Evolutionary conservation across 2,329 filamentous ascomycete species (phyloP), one percentile per base, ranked within the genome.

Genomic region (Neofusicoccum sp.): DNA sequence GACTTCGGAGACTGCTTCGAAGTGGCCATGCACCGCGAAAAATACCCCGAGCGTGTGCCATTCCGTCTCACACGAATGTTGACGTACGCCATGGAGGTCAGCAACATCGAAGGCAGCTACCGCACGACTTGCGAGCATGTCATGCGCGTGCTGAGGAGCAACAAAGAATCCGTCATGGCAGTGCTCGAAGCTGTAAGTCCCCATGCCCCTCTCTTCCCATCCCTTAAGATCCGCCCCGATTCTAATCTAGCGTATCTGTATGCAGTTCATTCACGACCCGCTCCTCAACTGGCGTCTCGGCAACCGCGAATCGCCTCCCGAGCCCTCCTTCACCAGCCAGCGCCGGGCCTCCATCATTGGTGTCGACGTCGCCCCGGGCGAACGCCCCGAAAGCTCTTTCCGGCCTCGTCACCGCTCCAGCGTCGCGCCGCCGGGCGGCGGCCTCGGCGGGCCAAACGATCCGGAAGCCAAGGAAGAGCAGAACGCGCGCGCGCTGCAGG

Each of bases 1-100:
- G 95, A 99, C 80, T 99, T 99, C 70, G 96, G 95, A 68, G 95
- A 99, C 78, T 99, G 95, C 75, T 99, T 99, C 78, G 95, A 99
- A 76, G 91, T 99, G 58, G 95, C 96, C 28, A 99, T 97, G 93
- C 96, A 99, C 79, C 90, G 96, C 67, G 96, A 99, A 76, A 99
- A 99, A 75, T 99, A 97, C 72, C 95, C 95, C 0, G 95, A 99
- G 77, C 84, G 93, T 57, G 95, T 99, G 62, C 96, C 95, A 0
- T 99, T 99, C 90, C 89, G 96, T 61, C 82, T 99, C 49, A 99
- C 95, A 2, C 86, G 95, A 67, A 99, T 99, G 95, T 86, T 99
- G 77, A 99, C 96, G 0, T 99, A 97, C 73, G 96, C 96, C 24
- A 99, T 99, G 95, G 95, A 99, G 78, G 95, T 99, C 60, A 97